Evolutionary conservation across 805 yeast genomes (phyloP).

Genomic region (Ogataea wickerhamii): DNA sequence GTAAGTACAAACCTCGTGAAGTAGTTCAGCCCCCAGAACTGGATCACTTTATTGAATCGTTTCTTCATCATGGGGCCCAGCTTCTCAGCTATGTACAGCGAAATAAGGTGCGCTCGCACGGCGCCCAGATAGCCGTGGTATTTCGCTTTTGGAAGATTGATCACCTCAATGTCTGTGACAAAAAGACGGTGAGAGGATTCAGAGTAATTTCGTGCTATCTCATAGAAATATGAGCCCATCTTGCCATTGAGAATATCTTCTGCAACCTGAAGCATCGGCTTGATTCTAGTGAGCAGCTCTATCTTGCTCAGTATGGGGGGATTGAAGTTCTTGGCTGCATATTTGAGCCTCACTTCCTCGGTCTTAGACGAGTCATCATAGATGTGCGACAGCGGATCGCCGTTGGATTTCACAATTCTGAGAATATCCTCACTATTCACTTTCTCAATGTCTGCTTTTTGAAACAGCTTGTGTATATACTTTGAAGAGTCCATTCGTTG

Average conservation of each 20-base stretch:
- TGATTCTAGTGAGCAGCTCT: constrained; percentile 10
- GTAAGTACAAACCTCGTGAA: constrained; percentile 59
- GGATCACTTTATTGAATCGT: constrained; percentile 41
- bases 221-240: constrained; percentile 46
- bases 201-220: constrained; percentile 42
- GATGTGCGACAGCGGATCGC: constrained; percentile 6
- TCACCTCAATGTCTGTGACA: constrained; percentile 45
- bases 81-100: constrained; percentile 37
- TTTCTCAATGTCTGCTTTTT: constrained; percentile 14
- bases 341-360: constrained; percentile 16
- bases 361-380: constrained; percentile 16
- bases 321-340: constrained; percentile 11
- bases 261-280: constrained; percentile 8
- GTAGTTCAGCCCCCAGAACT: constrained; percentile 58
- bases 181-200: constrained; percentile 38
- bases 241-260: constrained; percentile 36
- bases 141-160: constrained; percentile 41
- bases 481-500: constrained; percentile 14
- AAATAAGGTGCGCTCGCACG: constrained; percentile 50
- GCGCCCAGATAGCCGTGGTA: constrained; percentile 65
- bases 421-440: constrained; percentile 9
- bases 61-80: constrained; percentile 32
- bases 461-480: constrained; percentile 17
- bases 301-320: constrained; percentile 13
- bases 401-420: constrained; percentile 3